Conservation (phyloP, 2,329 filamentous ascomycete genomes). For the Epichloe typhina region DNA sequence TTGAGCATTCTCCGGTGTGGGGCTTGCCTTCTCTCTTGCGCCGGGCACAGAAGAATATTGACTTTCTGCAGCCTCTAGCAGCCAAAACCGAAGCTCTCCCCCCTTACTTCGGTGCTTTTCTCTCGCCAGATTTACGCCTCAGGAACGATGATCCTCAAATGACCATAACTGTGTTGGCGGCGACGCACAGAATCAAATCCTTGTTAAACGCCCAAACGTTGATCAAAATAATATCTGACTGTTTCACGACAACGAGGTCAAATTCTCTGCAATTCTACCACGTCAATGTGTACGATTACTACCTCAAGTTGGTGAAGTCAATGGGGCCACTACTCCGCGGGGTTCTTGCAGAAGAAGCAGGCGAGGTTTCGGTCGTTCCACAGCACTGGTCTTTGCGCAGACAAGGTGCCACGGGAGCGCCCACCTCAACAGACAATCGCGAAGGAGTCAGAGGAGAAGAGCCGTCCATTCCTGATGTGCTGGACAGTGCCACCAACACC, state of each 20-base stretch:
- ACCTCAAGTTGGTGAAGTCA: constrained; percentile 57
- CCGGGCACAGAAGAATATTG: constrained; percentile 56
- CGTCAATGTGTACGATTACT: constrained; percentile 77
- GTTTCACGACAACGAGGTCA: constrained; percentile 57
- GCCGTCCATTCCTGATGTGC: constrained; percentile 20
- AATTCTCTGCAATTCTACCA: constrained; percentile 53
- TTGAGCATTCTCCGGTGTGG: constrained; percentile 69
- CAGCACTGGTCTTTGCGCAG: constrained; percentile 43
- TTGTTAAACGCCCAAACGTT: constrained; percentile 66
- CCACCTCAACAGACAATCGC: constrained; percentile 9
- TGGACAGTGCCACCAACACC: constrained; percentile 13
- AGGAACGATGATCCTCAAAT: constrained; percentile 20
- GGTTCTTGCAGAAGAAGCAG: constrained; percentile 74
- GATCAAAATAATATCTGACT: constrained; percentile 59
- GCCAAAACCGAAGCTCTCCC: constrained; percentile 32
- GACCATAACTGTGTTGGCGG: constrained; percentile 37
- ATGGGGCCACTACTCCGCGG: constrained; percentile 68
- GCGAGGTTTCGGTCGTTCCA: constrained; percentile 61
- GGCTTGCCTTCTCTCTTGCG: constrained; percentile 70
- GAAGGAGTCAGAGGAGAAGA: constrained; percentile 11
- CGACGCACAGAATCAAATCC: constrained; percentile 68
- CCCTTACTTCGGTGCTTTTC: constrained; percentile 62
- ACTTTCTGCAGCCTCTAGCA: constrained; percentile 54
- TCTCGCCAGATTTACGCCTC: constrained; percentile 31
- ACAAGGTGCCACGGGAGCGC: constrained; percentile 15